Evolutionary conservation across 1,284 basidiomycete genomes (phyloP), one percentile per base, ranked within the genome.

Genomic region (Trametes pubescens): DNA sequence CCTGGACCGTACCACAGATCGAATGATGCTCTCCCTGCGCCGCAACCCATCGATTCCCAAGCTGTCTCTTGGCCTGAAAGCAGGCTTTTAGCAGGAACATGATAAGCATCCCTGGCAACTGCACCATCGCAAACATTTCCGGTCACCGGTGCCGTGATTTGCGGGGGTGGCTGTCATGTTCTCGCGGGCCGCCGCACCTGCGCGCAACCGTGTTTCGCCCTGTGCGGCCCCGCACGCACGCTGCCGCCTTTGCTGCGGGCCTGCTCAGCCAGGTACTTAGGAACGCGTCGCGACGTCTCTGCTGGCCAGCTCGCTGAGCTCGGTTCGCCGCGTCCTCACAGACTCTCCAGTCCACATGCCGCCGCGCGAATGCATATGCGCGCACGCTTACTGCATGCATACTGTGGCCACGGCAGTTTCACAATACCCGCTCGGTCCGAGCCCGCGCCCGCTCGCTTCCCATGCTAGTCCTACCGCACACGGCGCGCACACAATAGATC

Each of bases 401-500:
- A 40, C 38, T 40, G 11, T 14, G 14, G 22, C 46, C 21, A n/a
- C 46, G 22, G 46, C 46, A 47, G 29, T 22, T n/a, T 22, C 47
- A 49, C 24, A 51, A 10, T 18, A 34, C n/a, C 11, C 37, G 14
- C 38, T 47, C 54, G 54, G 54, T n/a, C 54, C 54, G 54, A 34
- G 29, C 29, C 18, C 54, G 29, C 48, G 22, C 35, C 11, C 29
- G 38, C 43, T 5, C 38, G 57, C 48, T 44, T 59, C 57, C 29
- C 57, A 59, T 51, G 49, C 51, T n/a, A n/a, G n/a, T n/a, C n/a
- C n/a, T 29, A 46, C 48, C 40, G 57, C 57, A 46, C 40, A 40
- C 43, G 49, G 57, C 21, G 44, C 57, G 57, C 57, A 59, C 57
- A 43, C 57, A 40, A 59, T 51, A 51, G 49, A 48, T 38, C 29